These are phyloP conservation scores for Stylosanthes scabra DNA, from an alignment of 331 rosid genomes.

Conservation along the genomic window DNA sequence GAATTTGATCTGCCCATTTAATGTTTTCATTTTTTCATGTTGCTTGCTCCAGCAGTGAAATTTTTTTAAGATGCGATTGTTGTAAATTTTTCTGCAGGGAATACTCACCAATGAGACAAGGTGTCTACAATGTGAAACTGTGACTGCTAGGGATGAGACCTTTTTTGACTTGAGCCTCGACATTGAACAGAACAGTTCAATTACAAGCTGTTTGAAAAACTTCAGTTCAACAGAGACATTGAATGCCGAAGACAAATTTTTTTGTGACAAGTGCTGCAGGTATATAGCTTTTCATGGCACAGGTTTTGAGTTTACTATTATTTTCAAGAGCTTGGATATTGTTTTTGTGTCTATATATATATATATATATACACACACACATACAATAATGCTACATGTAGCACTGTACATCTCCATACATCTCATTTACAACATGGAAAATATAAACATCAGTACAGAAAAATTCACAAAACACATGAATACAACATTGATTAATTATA, in stretches of 20 bases:
- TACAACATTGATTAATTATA: too few species aligned
- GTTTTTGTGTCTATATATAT: too few species aligned
- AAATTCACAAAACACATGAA: too few species aligned
- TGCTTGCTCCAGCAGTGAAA: slow-evolving; percentile 27
- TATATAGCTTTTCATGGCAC: slow-evolving; percentile 34
- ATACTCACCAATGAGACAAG: slow-evolving; percentile 95
- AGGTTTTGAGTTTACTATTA: too few species aligned
- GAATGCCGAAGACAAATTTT: slow-evolving; percentile 97
- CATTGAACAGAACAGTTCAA: slow-evolving; percentile 93
- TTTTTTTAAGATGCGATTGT: slow-evolving; percentile 26
- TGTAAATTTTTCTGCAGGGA: slow-evolving; percentile 65
- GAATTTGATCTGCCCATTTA: slow-evolving; percentile 38
- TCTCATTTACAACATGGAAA: too few species aligned
- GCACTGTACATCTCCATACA: too few species aligned
- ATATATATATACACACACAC: too few species aligned
- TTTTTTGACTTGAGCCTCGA: slow-evolving; percentile 94
- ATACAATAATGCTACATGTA: too few species aligned
- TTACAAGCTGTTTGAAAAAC: slow-evolving; percentile 95
- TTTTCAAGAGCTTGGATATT: too few species aligned
- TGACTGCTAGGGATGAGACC: slow-evolving; percentile 95
- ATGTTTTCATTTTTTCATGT: slow-evolving; percentile 4
- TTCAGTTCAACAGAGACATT: slow-evolving; percentile 96
- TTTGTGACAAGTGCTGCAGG: slow-evolving; percentile 99
- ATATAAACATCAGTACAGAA: too few species aligned
- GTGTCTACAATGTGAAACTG: slow-evolving; percentile 95